These are phyloP conservation scores for Nitzschia putrida DNA, from an alignment of 108 stramenopile genomes.

Conservation along the genomic window DNA sequence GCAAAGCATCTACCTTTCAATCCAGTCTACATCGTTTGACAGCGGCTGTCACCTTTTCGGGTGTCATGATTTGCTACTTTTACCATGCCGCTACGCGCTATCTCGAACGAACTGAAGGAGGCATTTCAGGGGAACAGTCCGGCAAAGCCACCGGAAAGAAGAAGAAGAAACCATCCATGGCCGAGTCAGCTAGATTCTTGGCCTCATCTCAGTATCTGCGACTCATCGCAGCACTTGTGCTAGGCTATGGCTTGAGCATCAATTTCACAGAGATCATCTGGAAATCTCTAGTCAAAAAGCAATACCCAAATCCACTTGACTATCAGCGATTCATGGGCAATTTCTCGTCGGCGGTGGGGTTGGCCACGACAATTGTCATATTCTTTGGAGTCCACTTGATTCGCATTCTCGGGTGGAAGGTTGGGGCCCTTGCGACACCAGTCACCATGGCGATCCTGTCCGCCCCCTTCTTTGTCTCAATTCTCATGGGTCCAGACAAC, in stretches of 20 bases:
- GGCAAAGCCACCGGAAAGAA: constrained; percentile 35
- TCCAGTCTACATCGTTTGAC: constrained; percentile 80
- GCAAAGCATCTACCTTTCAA: constrained; percentile 73
- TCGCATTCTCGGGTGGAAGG: constrained; percentile 88
- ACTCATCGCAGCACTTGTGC: constrained; percentile 84
- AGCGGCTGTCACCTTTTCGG: constrained; percentile 68
- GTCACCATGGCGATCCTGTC: constrained; percentile 84
- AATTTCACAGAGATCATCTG: constrained; percentile 97
- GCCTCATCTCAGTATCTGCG: constrained; percentile 90
- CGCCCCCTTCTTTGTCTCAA: constrained; percentile 88
- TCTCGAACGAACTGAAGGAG: constrained; percentile 53
- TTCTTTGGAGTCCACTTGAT: constrained; percentile 91
- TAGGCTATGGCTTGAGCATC: constrained; percentile 94
- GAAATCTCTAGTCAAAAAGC: constrained; percentile 91
- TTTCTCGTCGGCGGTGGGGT: constrained; percentile 82
- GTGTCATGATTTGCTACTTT: constrained; percentile 81
- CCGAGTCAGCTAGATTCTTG: constrained; percentile 83
- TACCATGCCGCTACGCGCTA: constrained; percentile 67
- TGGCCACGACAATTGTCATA: constrained; percentile 90
- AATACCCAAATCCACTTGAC: constrained; percentile 88
- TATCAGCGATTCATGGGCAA: constrained; percentile 96
- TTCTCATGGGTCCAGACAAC: constrained; percentile 79
- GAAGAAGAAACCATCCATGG: constrained; percentile 82
- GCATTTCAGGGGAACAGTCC: not conserved
- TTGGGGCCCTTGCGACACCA: constrained; percentile 93